Percentiles rank a stretch among this genome's conserved stretches.
phyloP scores from a whole-genome alignment of 2,329 filamentous ascomycete genomes.

The Phyllosticta capitalensis region DNA sequence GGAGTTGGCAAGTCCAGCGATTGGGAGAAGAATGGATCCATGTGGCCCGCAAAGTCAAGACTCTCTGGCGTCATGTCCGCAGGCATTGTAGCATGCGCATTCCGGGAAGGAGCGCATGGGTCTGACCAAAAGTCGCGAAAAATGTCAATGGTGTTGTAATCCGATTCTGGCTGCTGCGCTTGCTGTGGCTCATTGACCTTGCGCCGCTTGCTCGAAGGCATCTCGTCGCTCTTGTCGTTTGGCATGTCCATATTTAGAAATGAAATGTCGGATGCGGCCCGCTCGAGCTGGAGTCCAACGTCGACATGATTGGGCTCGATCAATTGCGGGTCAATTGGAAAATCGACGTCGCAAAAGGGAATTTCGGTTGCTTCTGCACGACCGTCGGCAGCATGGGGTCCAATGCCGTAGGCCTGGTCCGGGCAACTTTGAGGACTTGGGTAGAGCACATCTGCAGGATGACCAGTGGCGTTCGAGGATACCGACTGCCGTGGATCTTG shows the following conservation, averaged over 20 bases:
- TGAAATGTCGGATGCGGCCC: background rate
- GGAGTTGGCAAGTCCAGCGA: background rate
- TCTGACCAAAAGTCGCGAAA: conserved; percentile 10
- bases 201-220: conserved; percentile 4
- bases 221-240: background rate
- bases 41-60: conserved; percentile 3
- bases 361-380: background rate
- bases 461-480: background rate
- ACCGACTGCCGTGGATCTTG: background rate
- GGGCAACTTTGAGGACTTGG: conserved; percentile 8
- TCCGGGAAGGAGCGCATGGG: background rate
- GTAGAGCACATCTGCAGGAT: conserved; percentile 1
- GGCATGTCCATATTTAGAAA: background rate
- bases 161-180: background rate
- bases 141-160: conserved; percentile 3
- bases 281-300: background rate
- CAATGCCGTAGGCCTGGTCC: background rate
- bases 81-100: background rate
- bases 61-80: conserved; percentile 2
- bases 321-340: conserved; percentile 9
- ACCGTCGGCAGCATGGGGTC: background rate
- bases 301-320: background rate
- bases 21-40: conserved; percentile 3
- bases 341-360: background rate
- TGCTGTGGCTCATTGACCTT: background rate